A percentile compares a stretch with the other conserved stretches of the same genome.
Evolutionary conservation across 2,329 filamentous ascomycete genomes (phyloP).

Genomic region (Raffaelea albimanens): DNA sequence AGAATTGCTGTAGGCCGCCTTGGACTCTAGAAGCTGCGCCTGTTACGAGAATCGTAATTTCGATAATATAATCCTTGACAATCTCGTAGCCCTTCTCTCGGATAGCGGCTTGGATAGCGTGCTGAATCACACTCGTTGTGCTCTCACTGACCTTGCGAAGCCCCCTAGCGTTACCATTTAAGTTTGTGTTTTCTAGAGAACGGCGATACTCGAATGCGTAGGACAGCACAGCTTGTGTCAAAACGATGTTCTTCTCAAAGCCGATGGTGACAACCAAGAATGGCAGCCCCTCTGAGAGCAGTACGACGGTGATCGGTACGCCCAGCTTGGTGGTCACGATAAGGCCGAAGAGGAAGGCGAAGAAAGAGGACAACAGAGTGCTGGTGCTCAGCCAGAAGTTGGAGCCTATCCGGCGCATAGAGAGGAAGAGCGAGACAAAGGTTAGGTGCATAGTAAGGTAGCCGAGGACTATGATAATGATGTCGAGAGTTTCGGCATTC

Average conservation of each 20-base stretch:
- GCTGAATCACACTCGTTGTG: constrained; percentile 65
- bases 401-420: constrained; percentile 91
- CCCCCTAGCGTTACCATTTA: background rate
- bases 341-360: constrained; percentile 93
- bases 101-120: constrained; percentile 82
- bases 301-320: constrained; percentile 84
- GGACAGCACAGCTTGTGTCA: constrained; percentile 87
- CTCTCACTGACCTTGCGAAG: background rate
- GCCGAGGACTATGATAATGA: constrained; percentile 92
- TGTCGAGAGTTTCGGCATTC: constrained; percentile 94
- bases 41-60: constrained; percentile 74
- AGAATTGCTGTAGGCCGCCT: constrained; percentile 93
- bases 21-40: constrained; percentile 92
- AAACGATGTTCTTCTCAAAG: constrained; percentile 95
- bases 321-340: constrained; percentile 87
- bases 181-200: constrained; percentile 25
- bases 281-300: constrained; percentile 88
- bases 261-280: constrained; percentile 98
- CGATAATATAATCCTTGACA: constrained; percentile 85
- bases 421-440: constrained; percentile 96
- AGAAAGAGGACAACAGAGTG: constrained; percentile 82
- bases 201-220: constrained; percentile 70
- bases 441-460: constrained; percentile 98
- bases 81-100: constrained; percentile 90
- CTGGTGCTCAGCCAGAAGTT: constrained; percentile 94